Evolutionary conservation across 495 filamentous ascomycete species (phyloP).

Genomic region (Amniculicola lignicola): DNA sequence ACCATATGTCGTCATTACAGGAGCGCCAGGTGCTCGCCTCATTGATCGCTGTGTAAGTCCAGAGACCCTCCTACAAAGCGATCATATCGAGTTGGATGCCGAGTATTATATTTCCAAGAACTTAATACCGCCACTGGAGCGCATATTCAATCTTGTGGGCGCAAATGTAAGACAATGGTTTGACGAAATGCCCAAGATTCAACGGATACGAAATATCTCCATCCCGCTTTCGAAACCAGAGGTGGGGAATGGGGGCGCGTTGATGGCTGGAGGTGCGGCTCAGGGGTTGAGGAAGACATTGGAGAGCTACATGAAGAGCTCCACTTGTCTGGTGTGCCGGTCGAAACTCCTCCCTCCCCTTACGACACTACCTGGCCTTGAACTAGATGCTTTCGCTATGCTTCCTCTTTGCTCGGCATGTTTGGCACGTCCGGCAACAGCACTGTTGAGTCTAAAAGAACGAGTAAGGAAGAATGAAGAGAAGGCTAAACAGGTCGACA

Average conservation of each 20-base stretch:
- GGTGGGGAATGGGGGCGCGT: conserved; percentile 19
- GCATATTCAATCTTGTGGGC: conserved; percentile 95
- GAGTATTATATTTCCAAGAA: conserved; percentile 98
- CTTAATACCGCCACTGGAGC: conserved; percentile 87
- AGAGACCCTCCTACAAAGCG: conserved; percentile 72
- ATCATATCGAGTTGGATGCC: conserved; percentile 79
- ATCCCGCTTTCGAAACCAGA: conserved; percentile 50
- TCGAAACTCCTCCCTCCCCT: conserved; percentile 50
- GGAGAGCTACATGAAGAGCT: conserved; percentile 81
- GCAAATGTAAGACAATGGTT: conserved; percentile 91
- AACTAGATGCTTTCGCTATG: conserved; percentile 3
- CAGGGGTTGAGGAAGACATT: conserved; percentile 59
- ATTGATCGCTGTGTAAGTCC: conserved; percentile 89
- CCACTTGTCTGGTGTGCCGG: conserved; percentile 74
- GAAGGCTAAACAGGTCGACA: conserved; percentile 61
- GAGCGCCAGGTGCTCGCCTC: conserved; percentile 78
- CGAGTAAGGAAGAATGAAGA: conserved; percentile 62
- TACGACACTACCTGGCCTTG: conserved; percentile 10
- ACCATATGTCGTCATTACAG: conserved; percentile 88
- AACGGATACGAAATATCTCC: conserved; percentile 53
- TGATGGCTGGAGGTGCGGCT: conserved; percentile 35
- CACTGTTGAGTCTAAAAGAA: conserved; percentile 59
- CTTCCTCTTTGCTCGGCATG: conserved; percentile 66
- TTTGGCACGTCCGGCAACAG: conserved; percentile 50
- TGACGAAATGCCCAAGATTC: conserved; percentile 92